Evolutionary conservation across 2,329 filamentous ascomycete species (phyloP).

Genomic region (Hirsutella rhossiliensis): DNA sequence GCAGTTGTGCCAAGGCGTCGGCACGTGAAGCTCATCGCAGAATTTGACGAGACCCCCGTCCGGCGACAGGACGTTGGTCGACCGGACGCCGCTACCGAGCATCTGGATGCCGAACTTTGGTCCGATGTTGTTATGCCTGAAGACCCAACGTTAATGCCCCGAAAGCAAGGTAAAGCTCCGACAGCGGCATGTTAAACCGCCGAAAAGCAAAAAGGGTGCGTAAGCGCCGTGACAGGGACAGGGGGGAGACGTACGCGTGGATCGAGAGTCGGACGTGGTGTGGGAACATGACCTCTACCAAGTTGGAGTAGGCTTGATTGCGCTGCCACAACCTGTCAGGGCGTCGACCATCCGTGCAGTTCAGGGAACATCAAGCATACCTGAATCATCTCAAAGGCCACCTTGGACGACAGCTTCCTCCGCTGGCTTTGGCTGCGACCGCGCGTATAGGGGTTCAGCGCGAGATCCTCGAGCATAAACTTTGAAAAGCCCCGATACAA

Average conservation of each 20-base stretch:
- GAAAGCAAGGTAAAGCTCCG: not conserved
- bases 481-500: conserved; percentile 51
- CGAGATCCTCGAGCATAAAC: conserved; percentile 31
- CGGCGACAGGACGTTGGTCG: conserved; percentile 19
- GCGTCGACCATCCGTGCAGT: not conserved
- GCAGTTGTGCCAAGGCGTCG: conserved; percentile 31
- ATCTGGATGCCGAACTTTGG: conserved; percentile 30
- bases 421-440: conserved; percentile 13
- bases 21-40: conserved; percentile 18
- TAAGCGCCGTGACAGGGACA: not conserved
- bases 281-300: conserved; percentile 31
- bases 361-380: conserved; percentile 1
- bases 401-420: conserved; percentile 15
- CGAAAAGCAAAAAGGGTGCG: not conserved
- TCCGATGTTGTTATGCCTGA: conserved; percentile 22
- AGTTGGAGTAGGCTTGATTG: conserved; percentile 34
- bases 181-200: not conserved
- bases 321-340: conserved; percentile 10
- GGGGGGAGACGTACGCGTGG: conserved; percentile 22
- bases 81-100: conserved; percentile 18
- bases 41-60: conserved; percentile 7
- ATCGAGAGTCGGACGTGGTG: conserved; percentile 33
- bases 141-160: not conserved
- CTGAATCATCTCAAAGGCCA: conserved; percentile 22
- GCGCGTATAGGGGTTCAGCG: conserved; percentile 12